Evolutionary conservation across 306 rosid genomes (phyloP), one percentile per base, ranked within the genome.

Genomic region (Oemleria cerasiformis): DNA sequence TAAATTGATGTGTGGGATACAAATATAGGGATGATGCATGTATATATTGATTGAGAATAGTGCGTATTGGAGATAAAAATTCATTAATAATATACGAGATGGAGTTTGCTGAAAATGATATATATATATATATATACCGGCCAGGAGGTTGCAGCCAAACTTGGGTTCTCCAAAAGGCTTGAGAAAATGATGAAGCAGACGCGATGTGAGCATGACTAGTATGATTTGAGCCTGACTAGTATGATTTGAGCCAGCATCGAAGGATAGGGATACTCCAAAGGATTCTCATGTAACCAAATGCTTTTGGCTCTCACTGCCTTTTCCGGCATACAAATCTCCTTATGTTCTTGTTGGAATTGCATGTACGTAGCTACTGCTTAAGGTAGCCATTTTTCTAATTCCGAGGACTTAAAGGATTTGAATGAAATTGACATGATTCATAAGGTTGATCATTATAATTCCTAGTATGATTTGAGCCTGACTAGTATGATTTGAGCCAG

Each of bases 101-200:
- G 2, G 30, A 25, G 2, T 25, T 25, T 2, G n/a, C n/a, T n/a
- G n/a, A n/a, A n/a, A n/a, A n/a, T n/a, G n/a, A n/a, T n/a, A n/a
- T n/a, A n/a, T n/a, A n/a, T n/a, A n/a, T n/a, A n/a, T n/a, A n/a
- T n/a, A n/a, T n/a, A n/a, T n/a, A n/a, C n/a, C n/a, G n/a, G n/a
- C 89, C 73, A 88, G 84, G 75, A 88, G 76, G 15, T 88, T 85
- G 59, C 89, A 82, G 80, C 86, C 76, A 55, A 87, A 62, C 20
- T 80, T 59, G 12, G 89, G 79, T 72, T 86, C 89, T 61, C 89
- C 92, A 8, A 85, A 49, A 47, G 89, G 92, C 84, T 75, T 88
- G 73, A 88, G 88, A 71, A 86, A 1, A 41, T 66, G 7, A 73
- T 57, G 60, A 48, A 84, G 67, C 21, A 74, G 5, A 16, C 73